Base-by-base conservation (phyloP, 768 basidiomycete genomes). In the Dioszegia hungarica region DNA sequence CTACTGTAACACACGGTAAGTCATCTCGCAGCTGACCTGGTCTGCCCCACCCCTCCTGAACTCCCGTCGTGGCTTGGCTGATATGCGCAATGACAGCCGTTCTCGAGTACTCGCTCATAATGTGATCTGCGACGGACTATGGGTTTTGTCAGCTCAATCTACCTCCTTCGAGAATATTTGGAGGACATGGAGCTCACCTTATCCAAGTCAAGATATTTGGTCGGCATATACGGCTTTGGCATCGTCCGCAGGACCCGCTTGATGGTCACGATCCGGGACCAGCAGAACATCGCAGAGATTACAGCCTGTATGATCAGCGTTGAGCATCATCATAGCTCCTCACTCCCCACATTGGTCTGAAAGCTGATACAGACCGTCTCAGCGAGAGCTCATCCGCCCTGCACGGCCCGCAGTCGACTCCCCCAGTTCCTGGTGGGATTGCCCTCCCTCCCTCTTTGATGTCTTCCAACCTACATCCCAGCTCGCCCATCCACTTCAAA, bases 201-300 rank as follows among this genome's bases (percentile, higher is more conserved):
- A 1, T 70, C 68, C 5, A 77, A 45, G 56, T 77, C 75, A 11
- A 74, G 63, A 27, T 61, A 51, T 40, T 77, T 77, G 11, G 62
- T 73, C 14, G 75, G 75, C 50, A 77, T 69, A 49, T 75, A 77
- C 11, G 74, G 73, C 56, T 73, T 77, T 24, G 75, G 75, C 63
- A 77, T 77, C 2, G 74, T 67, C 29, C 66, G 54, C 5, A 77
- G 53, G 0, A 68, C 62, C 29, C 59, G 61, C 33, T 67, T 64
- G 28, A 68, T 60, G 2, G 62, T 60, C 20, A 72, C n/a, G 5
- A 66, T 48, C 47, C 70, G 56, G 10, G 62, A 62, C 67, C 67
- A 72, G 25, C 64, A 47, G 44, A 65, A 63, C 4, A 62, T 45
- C 40, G 68, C 45, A 11, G 64, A 55, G 15, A 62, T 63, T 37